Evolutionary conservation across 139 green algal species (phyloP), one percentile per base, ranked within the genome.

Genomic region (Chlorokybus atmophyticus): DNA sequence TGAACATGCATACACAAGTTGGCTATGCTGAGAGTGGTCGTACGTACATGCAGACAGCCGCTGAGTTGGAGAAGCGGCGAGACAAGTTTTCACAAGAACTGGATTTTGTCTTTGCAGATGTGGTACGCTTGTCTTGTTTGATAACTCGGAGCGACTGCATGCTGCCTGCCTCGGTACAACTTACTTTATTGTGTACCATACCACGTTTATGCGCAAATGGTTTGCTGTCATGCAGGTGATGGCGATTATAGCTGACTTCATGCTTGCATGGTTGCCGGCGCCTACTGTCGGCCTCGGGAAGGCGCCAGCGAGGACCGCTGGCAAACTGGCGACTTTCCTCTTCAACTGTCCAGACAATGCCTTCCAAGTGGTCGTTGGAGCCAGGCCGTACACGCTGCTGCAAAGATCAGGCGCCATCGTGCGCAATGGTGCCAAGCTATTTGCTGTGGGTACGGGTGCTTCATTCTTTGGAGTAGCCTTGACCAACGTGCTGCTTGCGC

Each of bases 231-330:
- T n/a, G 23, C 63, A 71, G 30, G 61, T 94, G 30, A 98, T 98
- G 90, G 90, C 90, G 1, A 71, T 98, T 52, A 82, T 98, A 21
- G 90, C 90, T 0, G 90, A 98, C 71, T 97, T 94, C 80, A 94
- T 97, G 89, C 81, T 98, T 7, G 89, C 94, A 1, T 97, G 88
- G 88, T 79, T 97, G 59, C 90, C 90, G 0, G 91, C 91, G 19
- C 90, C 90, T 23, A 90, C 87, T 2, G 71, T 92, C 8, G 50
- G 28, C 5, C 49, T 72, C n/a, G 41, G 40, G 10, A 51, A 52
- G 26, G n/a, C n/a, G 23, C 29, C 30, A 2, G 54, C 17, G 39
- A 5, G 4, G 6, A 4, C 14, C 21, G 52, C 51, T 38, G 23
- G 32, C 54, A 10, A 8, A 10, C 19, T 79, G 48, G 23, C 29